These are phyloP conservation scores for Hura crepitans DNA, from an alignment of 441 rosid genomes.

Conservation along the genomic window DNA sequence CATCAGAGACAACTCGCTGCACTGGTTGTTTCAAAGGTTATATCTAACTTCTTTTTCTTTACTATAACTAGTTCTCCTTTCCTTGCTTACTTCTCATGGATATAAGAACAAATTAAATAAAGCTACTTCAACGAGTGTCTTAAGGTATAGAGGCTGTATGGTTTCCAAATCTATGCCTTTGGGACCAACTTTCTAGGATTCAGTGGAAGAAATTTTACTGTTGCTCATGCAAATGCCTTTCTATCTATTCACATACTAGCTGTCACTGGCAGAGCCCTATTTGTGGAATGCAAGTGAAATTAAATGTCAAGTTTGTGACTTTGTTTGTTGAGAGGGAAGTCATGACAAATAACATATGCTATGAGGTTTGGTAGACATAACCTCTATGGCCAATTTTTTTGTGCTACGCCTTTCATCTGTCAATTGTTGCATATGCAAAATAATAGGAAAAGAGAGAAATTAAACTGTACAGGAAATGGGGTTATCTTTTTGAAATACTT, in stretches of 20 bases:
- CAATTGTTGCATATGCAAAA: background rate
- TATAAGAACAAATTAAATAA: background rate
- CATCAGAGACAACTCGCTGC: slow-evolving; percentile 96
- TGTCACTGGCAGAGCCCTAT: background rate
- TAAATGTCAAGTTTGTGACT: background rate
- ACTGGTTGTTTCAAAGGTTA: slow-evolving; percentile 82
- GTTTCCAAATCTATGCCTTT: background rate
- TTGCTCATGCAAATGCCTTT: background rate
- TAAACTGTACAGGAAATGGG: background rate
- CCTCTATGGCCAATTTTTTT: background rate
- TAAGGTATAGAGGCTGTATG: background rate
- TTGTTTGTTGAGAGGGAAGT: background rate
- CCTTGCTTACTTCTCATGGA: background rate
- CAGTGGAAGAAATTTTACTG: background rate
- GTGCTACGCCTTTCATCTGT: background rate
- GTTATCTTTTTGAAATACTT: background rate
- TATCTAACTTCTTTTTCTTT: background rate
- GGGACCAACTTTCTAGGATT: background rate
- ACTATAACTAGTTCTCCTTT: background rate
- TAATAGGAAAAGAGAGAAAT: background rate
- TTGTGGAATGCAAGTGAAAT: background rate
- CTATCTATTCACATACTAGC: background rate
- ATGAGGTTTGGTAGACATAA: background rate
- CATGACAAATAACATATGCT: background rate
- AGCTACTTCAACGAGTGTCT: background rate